Base-by-base conservation (phyloP, 1,284 basidiomycete genomes). In the Fistulinella staudtii region DNA sequence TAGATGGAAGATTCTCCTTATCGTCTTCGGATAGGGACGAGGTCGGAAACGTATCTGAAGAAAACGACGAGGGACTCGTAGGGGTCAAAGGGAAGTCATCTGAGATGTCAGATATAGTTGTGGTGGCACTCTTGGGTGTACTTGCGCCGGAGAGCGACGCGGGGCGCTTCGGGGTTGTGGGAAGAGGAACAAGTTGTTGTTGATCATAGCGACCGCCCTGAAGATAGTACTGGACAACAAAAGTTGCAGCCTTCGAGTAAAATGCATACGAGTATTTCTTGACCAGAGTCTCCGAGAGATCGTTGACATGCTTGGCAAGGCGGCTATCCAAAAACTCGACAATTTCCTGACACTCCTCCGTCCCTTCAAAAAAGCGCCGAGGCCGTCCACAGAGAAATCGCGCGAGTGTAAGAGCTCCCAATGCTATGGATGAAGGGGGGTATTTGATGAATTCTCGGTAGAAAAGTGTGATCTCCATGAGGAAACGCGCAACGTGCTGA, bases 401-500 rank as follows among this genome's bases (percentile, higher is more conserved):
- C 4, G 95, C 90, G 27, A 99, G 79, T 11, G 91, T 85, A 53
- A 99, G 73, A 14, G 93, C 82, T 40, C 89, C 96, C 18, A 83
- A 73, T 17, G 96, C 94, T 57, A 98, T 85, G 25, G 87, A 77
- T 1, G 92, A 95, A 1, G 95, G 85, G 14, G 82, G 75, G 58
- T 85, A 85, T 56, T 85, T 82, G 66, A 97, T 78, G 67, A 96
- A 99, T 64, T 97, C 93, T 53, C 92, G 85, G 68, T 97, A 89
- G 75, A 97, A 99, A 39, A 99, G 79, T 30, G 94, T 97, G 56
- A 95, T 88, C 71, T 99, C 96, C 91, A 99, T 96, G 58, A 99
- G 71, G 75, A 98, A 99, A 36, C 96, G 86, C 2, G 96, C 92
- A 51, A 97, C 83, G 62, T 95, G 89, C 61, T 95, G 91, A 5